Evolutionary conservation across 768 basidiomycete genomes (phyloP), one percentile per base, ranked within the genome.

Genomic region (Boletus tylopilopsis): DNA sequence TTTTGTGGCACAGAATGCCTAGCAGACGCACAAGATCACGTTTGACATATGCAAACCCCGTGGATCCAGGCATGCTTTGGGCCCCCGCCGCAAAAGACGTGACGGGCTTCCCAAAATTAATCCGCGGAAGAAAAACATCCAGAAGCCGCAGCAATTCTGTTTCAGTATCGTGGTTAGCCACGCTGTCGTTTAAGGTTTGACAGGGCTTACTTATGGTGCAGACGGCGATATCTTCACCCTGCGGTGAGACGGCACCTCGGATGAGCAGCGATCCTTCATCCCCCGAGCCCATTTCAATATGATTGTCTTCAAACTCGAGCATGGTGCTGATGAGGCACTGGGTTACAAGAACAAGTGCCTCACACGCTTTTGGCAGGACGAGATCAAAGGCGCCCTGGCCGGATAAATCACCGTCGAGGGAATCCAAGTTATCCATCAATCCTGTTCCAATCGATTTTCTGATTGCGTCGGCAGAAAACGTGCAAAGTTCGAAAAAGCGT

Each of bases 11-110:
- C 12, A 95, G 68, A 40, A 89, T 76, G 6, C 90, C 91, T n/a
- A 95, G 72, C 12, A 95, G 71, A 16, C 89, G 85, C n/a, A 94
- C 88, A 32, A 96, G 76, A 69, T 94, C 90, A 38, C 91, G 79
- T 68, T 95, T 95, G 51, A 96, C 71, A 64, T 90, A 90, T 1
- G 78, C 75, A 64, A 95, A 93, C 13, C 86, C 83, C n/a, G 76
- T 71, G 37, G 72, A 61, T 44, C 60, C 64, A 39, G 63, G 56
- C 39, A 57, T 59, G 19, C 57, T 49, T 30, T 46, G 50, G 19
- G n/a, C 24, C 5, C 24, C 9, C 18, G 59, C 47, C n/a, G n/a
- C n/a, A n/a, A n/a, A n/a, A 29, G 57, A 41, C 19, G 51, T 21
- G 34, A 85, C 74, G 2, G 80, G 75, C 65, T 81, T 85, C 37